Evolutionary conservation across 345 rosid species (phyloP).

Genomic region (Eucalyptus dawsonii): DNA sequence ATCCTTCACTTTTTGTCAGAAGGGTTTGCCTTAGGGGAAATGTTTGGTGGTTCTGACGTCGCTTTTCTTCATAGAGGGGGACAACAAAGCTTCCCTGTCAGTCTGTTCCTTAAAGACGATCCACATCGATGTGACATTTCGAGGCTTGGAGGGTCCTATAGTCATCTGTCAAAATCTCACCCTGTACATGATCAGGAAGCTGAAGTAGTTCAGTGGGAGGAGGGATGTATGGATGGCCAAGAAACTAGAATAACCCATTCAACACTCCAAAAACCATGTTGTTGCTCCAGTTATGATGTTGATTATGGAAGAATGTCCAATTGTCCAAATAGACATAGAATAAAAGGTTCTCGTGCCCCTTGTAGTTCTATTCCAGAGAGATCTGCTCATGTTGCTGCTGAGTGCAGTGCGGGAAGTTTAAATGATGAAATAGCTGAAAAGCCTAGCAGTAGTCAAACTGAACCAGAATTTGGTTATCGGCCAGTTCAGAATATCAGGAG

Average conservation of each 20-base stretch:
- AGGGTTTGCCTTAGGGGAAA: conserved; percentile 50
- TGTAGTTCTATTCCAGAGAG: conserved; percentile 64
- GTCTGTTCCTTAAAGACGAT: conserved; percentile 73
- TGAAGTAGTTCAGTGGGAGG: conserved; percentile 86
- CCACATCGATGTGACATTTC: conserved; percentile 70
- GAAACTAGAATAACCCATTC: conserved; percentile 64
- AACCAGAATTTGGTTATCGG: conserved; percentile 67
- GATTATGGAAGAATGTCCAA: conserved; percentile 58
- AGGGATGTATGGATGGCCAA: conserved; percentile 89
- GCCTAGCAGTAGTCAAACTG: conserved; percentile 92
- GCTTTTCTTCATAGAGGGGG: conserved; percentile 96
- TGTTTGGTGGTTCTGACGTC: conserved; percentile 24
- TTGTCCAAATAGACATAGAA: conserved; percentile 35
- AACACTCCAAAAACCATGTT: conserved; percentile 79
- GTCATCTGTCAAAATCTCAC: conserved; percentile 68
- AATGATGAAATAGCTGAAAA: conserved; percentile 83
- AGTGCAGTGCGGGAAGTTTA: conserved; percentile 65
- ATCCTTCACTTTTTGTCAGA: conserved; percentile 91
- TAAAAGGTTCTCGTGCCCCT: conserved; percentile 52
- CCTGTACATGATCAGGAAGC: conserved; percentile 54
- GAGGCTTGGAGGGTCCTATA: conserved; percentile 90
- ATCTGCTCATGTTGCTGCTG: conserved; percentile 78
- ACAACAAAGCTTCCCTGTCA: conserved; percentile 68
- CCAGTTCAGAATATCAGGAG: conserved; percentile 41
- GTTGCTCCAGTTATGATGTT: conserved; percentile 70